Evolutionary conservation across 352 stramenopile species (phyloP), one percentile per base, ranked within the genome.

Genomic region (Globisporangium cylindrosporum): DNA sequence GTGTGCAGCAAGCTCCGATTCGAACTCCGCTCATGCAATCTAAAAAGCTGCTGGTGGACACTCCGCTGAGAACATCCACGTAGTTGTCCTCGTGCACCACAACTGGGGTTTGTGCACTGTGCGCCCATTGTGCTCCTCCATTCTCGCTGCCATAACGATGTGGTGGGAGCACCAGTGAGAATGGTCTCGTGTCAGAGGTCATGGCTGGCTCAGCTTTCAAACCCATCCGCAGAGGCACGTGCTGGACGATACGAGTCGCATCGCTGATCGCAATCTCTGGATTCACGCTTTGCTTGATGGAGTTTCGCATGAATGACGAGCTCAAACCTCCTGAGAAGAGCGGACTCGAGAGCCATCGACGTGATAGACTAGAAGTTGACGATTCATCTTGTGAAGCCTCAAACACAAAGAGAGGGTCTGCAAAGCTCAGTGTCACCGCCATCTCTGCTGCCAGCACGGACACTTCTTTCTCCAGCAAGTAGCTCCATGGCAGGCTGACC

Each of bases 381-480:
- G 43, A 7, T 46, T 15, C 36, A 34, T n/a, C 29, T 25, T 69
- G 34, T 1, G 14, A 66, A 4, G 22, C 49, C 0, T 46, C 58
- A 18, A 41, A 63, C 7, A 9, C 22, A 38, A 81, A 84, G 14
- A 70, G 69, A 0, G 73, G 72, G 24, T 91, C 73, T 0, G 81
- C 85, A 20, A 78, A 69, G 3, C 77, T 69, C 9, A 92, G 64
- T 10, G 85, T 93, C 22, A 89, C 56, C 0, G 72, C 72, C 75
- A 94, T 85, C 51, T 89, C 77, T 7, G 79, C 69, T 25, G 73
- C 59, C 1, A 94, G 66, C 14, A 83, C 69, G 10, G 75, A 86
- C 9, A 94, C 15, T 15, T 89, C 79, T 64, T 92, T 93, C 61
- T 94, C 78, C 0, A 94, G 66, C 55, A 81, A 67, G 29, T 78